Evolutionary conservation across 2,329 filamentous ascomycete genomes (phyloP), one percentile per base, ranked within the genome.

Genomic region (Thermoascus crustaceus): DNA sequence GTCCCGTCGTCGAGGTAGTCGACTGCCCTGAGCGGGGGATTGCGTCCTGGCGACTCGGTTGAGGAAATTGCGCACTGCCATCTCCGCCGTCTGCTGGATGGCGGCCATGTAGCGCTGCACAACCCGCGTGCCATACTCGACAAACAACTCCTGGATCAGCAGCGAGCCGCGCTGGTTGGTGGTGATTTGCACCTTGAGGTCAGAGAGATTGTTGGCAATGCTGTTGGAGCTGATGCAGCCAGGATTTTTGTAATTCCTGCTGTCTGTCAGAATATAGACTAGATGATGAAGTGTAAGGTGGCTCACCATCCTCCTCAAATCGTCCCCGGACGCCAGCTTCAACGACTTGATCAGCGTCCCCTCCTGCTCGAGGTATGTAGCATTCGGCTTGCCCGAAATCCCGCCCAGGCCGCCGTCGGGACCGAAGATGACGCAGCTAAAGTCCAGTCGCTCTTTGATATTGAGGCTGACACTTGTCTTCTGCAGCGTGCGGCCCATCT

Each of bases 371-470:
- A 74, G 60, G 41, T 73, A 70, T 29, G 40, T 51, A 9, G 45
- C 50, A 20, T 39, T 43, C 21, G 46, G 53, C 4, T 56, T 55
- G 48, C 58, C 55, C 2, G 52, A 58, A 4, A 46, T 47, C 1
- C 48, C 46, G 2, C 47, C 40, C 6, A 56, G 49, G 4, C 34
- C 34, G 23, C 83, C 84, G 2, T 75, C 73, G 0, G 77, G 72
- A 48, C 85, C 81, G 42, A 88, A 88, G 2, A 88, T 70, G 18
- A 83, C 84, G 48, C 84, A 89, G 2, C 80, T 85, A 50, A 85
- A 89, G 50, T 89, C 84, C 0, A 88, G 71, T 3, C 83, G 74
- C 83, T 88, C 84, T 54, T 88, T 88, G 47, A 86, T 81, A 46
- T 85, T 86, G 0, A 60, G 64, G 2, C 62, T 67, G 14, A 71